These are phyloP conservation scores for Astragalus glycyphyllos DNA, from an alignment of 306 rosid genomes.

Conservation along the genomic window DNA sequence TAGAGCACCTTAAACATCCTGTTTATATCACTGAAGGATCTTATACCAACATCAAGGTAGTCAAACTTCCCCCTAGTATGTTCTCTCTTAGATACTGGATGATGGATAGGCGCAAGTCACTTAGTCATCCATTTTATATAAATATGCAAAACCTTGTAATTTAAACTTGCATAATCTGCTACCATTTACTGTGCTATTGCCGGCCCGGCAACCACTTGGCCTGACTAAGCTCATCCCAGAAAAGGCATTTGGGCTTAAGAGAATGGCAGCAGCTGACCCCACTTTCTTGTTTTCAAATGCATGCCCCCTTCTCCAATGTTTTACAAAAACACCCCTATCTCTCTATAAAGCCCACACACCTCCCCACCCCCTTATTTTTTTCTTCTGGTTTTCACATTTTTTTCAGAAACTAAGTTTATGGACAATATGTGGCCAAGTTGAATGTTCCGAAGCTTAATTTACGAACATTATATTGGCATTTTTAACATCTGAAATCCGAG, in stretches of 20 bases:
- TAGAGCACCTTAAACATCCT: conserved; percentile 85
- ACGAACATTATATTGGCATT: too few species aligned
- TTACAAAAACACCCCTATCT: too few species aligned
- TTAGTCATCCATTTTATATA: conserved; percentile 10
- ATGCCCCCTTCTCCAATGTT: too few species aligned
- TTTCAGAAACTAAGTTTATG: too few species aligned
- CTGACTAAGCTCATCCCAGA: neutral
- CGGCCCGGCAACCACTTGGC: too few species aligned
- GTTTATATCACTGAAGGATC: conserved; percentile 90
- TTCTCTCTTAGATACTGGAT: conserved; percentile 27
- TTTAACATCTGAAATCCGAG: too few species aligned
- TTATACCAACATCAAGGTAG: conserved; percentile 96
- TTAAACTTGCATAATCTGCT: neutral
- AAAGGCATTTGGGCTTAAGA: neutral
- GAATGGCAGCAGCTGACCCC: neutral
- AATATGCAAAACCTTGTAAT: conserved; percentile 5
- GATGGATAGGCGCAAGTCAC: neutral
- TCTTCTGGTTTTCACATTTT: too few species aligned
- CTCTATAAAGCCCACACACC: too few species aligned
- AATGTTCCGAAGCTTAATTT: too few species aligned
- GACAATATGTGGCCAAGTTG: too few species aligned
- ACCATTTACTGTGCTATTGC: conserved; percentile 7
- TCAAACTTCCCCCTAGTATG: conserved; percentile 3
- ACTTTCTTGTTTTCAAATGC: too few species aligned
- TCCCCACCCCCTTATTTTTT: too few species aligned